A percentile compares a stretch with the other conserved stretches of the same genome.
Evolutionary conservation across 2,329 filamentous ascomycete species (phyloP).

Genomic region (Colletotrichum sojae): DNA sequence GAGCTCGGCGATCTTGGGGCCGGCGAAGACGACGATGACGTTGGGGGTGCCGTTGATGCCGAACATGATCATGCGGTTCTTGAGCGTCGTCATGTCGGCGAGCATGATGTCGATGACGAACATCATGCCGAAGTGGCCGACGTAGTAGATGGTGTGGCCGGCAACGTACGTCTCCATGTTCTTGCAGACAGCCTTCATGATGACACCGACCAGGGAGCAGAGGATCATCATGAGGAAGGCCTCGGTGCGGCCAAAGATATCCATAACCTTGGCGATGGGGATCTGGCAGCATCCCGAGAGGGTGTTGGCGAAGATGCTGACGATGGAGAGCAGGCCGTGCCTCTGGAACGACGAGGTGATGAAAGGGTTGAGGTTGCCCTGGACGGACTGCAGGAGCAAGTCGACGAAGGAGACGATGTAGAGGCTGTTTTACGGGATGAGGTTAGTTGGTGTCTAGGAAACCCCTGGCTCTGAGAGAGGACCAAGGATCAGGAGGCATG

Average conservation of each 20-base stretch:
- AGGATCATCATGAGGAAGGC: slow-evolving; percentile 59
- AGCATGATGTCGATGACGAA: slow-evolving; percentile 59
- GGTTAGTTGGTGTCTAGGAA: neutral
- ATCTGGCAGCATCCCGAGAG: slow-evolving; percentile 56
- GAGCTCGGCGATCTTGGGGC: slow-evolving; percentile 56
- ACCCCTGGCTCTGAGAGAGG: neutral
- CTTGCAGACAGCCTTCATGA: slow-evolving; percentile 74
- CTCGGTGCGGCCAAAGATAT: slow-evolving; percentile 64
- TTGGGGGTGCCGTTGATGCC: slow-evolving; percentile 59
- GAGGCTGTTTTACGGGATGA: slow-evolving; percentile 46
- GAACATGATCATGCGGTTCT: slow-evolving; percentile 59
- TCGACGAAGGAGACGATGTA: slow-evolving; percentile 57
- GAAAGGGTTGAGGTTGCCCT: slow-evolving; percentile 53
- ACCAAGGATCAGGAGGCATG: neutral
- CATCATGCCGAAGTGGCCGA: slow-evolving; percentile 63
- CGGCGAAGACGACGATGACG: slow-evolving; percentile 61
- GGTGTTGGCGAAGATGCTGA: slow-evolving; percentile 71
- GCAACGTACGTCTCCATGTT: slow-evolving; percentile 72
- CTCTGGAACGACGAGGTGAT: slow-evolving; percentile 75
- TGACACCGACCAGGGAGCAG: slow-evolving; percentile 66
- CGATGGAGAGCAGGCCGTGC: slow-evolving; percentile 76
- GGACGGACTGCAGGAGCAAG: slow-evolving; percentile 52
- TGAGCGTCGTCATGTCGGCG: slow-evolving; percentile 59
- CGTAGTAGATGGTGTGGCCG: slow-evolving; percentile 74
- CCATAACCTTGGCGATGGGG: slow-evolving; percentile 63